Base-by-base conservation (phyloP, 2,329 filamentous ascomycete species). In the Geosmithia morbida region DNA sequence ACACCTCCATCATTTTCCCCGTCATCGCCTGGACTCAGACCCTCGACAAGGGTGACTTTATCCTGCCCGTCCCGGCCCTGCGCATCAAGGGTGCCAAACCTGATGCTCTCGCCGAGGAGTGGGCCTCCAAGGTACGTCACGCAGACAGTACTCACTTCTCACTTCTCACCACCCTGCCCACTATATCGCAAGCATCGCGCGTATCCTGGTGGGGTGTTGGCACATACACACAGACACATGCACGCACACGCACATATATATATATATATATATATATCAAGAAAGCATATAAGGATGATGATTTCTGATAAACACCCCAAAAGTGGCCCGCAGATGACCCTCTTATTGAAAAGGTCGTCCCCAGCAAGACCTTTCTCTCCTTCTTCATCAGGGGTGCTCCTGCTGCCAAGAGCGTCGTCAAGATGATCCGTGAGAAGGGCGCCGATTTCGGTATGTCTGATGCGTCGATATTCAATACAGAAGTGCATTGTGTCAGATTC, bases 31-130 rank as follows among this genome's bases (percentile, higher is more conserved):
- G 85, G 85, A 90, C 87, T 5, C 71, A 78, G 51, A 78, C 81
- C 39, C 71, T 88, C 19, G 87, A 92, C 53, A 87, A 89, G 69
- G 87, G 87, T 44, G 87, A 94, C 64, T 67, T 94, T 55, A 76
- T 85, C 47, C 66, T 94, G 44, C 81, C 87, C 8, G 79, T 87
- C 8, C 85, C 87, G 16, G 84, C 86, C n/a, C 73, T 94, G 52
- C 75, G 87, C 51, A 66, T 90, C 57, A 90, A 84, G 66, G 80
- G 80, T 52, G 72, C 72, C 61, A 84, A 84, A 60, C 79, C 80
- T 11, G 67, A 71, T 51, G 77, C 75, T 54, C 66, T 84, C 46
- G 79, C 75, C 13, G 62, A 67, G 51, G 74, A 85, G 58, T 83
- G 79, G 77, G 67, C 68, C 37, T 67, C 67, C 33, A 76, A 81